A percentile compares a stretch with the other conserved stretches of the same genome.
These are phyloP conservation scores for Epichloe brachyelytri DNA, from an alignment of 2,329 filamentous ascomycete genomes.

Conservation along the genomic window DNA sequence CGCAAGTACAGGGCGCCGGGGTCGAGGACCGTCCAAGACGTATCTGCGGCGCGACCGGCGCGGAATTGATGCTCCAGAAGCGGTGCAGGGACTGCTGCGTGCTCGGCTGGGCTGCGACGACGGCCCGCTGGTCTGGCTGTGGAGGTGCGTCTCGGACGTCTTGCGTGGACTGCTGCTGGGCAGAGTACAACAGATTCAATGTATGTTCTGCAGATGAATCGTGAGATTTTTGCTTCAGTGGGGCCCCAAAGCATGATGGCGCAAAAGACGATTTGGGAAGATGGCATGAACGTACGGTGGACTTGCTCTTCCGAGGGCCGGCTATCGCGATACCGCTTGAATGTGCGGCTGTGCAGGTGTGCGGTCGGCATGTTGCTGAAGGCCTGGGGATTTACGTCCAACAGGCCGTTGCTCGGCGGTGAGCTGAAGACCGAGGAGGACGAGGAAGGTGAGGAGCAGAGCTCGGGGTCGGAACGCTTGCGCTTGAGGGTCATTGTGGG, in stretches of 20 bases:
- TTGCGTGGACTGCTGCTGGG: slow-evolving; percentile 25
- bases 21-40: slow-evolving; percentile 2
- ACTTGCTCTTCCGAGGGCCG: slow-evolving; percentile 43
- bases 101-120: slow-evolving; percentile 6
- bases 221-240: neutral
- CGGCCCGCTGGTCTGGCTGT: slow-evolving; percentile 3
- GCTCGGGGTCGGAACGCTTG: slow-evolving; percentile 48
- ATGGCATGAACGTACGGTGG: slow-evolving; percentile 33
- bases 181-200: slow-evolving; percentile 43
- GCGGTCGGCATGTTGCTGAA: slow-evolving; percentile 18
- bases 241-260: neutral
- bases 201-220: slow-evolving; percentile 35
- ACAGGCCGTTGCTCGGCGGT: slow-evolving; percentile 14
- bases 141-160: slow-evolving; percentile 11
- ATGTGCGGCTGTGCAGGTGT: slow-evolving; percentile 42
- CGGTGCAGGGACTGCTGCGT: slow-evolving; percentile 42
- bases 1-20: slow-evolving; percentile 28
- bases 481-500: slow-evolving; percentile 43
- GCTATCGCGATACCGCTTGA: slow-evolving; percentile 47
- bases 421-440: slow-evolving; percentile 25
- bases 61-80: slow-evolving; percentile 44
- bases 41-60: slow-evolving; percentile 1
- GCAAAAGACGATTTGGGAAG: neutral
- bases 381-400: slow-evolving; percentile 18
- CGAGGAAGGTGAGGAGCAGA: slow-evolving; percentile 33